phyloP scores from a whole-genome alignment of 2,329 filamentous ascomycete species.

The Penicillium sp. region DNA sequence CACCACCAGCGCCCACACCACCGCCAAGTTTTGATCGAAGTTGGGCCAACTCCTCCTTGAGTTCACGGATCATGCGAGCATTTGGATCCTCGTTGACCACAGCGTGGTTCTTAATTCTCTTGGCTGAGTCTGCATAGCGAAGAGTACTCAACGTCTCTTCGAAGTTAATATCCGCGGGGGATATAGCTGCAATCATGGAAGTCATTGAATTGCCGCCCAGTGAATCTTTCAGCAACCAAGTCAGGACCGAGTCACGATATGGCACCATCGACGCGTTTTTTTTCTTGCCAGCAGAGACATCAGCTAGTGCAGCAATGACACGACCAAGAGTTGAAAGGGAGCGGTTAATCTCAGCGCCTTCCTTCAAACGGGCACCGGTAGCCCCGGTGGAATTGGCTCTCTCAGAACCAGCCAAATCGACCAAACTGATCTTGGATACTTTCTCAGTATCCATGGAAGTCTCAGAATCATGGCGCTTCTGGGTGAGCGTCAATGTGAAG shows the following conservation, averaged over 20 bases:
- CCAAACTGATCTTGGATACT: constrained; percentile 94
- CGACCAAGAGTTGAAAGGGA: constrained; percentile 93
- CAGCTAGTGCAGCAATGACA: constrained; percentile 93
- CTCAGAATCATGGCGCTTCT: constrained; percentile 85
- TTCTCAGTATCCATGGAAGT: constrained; percentile 98
- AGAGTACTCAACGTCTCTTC: constrained; percentile 95
- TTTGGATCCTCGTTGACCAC: constrained; percentile 99
- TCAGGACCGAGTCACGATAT: constrained; percentile 93
- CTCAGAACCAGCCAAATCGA: constrained; percentile 96
- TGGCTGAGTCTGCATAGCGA: constrained; percentile 94
- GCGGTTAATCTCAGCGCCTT: constrained; percentile 97
- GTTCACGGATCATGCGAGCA: constrained; percentile 94
- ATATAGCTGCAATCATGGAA: constrained; percentile 98
- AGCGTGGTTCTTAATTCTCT: constrained; percentile 99
- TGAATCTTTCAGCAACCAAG: constrained; percentile 95
- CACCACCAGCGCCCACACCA: constrained; percentile 45
- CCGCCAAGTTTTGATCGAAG: constrained; percentile 80
- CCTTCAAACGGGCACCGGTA: constrained; percentile 89
- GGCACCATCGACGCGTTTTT: constrained; percentile 77
- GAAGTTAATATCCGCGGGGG: constrained; percentile 97
- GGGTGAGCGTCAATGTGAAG: constrained; percentile 91
- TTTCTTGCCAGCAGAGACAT: constrained; percentile 79
- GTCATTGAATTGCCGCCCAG: constrained; percentile 98
- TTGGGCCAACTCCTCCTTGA: constrained; percentile 89
- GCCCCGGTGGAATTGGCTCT: constrained; percentile 95